Evolutionary conservation across 2,329 filamentous ascomycete genomes (phyloP), one percentile per base, ranked within the genome.

Genomic region (Shiraia bambusicola): DNA sequence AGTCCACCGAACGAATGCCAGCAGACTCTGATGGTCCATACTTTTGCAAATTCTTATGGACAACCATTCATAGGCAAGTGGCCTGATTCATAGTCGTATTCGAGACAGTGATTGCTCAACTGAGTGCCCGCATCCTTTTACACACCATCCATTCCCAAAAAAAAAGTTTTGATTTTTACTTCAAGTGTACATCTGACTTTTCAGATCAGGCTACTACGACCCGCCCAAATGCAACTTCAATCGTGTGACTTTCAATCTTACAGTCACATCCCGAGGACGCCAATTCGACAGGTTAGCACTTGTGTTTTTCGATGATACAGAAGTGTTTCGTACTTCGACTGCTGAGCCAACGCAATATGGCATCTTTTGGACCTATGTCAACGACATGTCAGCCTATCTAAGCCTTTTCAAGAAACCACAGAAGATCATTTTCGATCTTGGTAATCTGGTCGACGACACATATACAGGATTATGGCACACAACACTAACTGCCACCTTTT

Each of bases 261-360:
- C 86, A 0, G 83, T 87, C 11, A 80, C 80, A 1, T 87, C 84
- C 8, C 72, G 74, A 47, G 88, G 88, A 1, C 77, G 80, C 3
- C 88, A 94, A 56, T 91, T 80, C 66, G 88, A 94, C 63, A 79
- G 88, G 28, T 75, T 92, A 7, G 88, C 82, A 3, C 67, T 85
- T 24, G 83, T 93, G 77, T 93, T 84, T 56, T 74, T 93, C 27
- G 82, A 81, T 28, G 86, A 92, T 63, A 82, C 80, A 8, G 88
- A 94, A 63, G 77, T 94, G n/a, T 93, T 86, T 75, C 77, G 88
- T 16, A 91, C 87, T 2, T 90, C 87, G 4, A 94, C 88, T 1
- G 86, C 88, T 3, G 86, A 94, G 69, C 87, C 88, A 1, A 88
- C 82, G 0, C 52, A 71, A 4, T 76, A 76, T 15, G 88, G 87